Evolutionary conservation across 495 filamentous ascomycete species (phyloP).

Genomic region (Neurospora sp.): DNA sequence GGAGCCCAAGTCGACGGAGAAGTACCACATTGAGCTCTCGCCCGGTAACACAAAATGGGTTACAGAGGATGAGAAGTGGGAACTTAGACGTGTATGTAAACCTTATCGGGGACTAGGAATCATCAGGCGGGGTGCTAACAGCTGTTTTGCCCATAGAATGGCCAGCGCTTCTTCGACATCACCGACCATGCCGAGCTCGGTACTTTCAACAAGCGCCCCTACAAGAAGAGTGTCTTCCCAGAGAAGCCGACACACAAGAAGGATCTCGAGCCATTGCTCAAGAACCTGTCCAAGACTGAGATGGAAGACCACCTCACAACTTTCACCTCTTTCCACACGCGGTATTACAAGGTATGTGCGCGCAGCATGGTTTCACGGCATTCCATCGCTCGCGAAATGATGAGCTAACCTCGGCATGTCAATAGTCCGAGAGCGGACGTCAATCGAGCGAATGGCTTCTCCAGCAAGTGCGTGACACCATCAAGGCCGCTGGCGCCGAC

Average conservation of each 20-base stretch:
- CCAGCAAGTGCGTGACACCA: conserved; percentile 58
- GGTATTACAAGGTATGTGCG: conserved; percentile 22
- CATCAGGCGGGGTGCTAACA: neutral
- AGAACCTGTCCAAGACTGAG: conserved; percentile 59
- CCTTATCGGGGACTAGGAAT: neutral
- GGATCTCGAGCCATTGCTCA: conserved; percentile 55
- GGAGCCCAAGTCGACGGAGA: conserved; percentile 32
- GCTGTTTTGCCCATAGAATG: conserved; percentile 43
- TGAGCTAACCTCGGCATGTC: conserved; percentile 48
- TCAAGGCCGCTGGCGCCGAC: conserved; percentile 59
- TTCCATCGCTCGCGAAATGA: neutral
- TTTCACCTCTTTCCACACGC: conserved; percentile 24
- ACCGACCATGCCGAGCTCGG: conserved; percentile 60
- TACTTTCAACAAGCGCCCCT: conserved; percentile 26
- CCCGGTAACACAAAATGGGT: conserved; percentile 81
- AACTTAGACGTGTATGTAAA: conserved; percentile 62
- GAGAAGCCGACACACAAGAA: conserved; percentile 53
- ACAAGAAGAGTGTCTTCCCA: conserved; percentile 49
- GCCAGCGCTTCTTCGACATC: conserved; percentile 90
- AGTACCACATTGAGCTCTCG: conserved; percentile 74
- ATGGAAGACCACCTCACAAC: conserved; percentile 61
- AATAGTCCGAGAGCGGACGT: conserved; percentile 74
- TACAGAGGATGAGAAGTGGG: conserved; percentile 93
- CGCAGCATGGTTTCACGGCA: neutral
- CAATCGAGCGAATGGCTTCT: conserved; percentile 87